Evolutionary conservation across 208 protist genomes (phyloP).

Genomic region (Leptomonas seymouri): DNA sequence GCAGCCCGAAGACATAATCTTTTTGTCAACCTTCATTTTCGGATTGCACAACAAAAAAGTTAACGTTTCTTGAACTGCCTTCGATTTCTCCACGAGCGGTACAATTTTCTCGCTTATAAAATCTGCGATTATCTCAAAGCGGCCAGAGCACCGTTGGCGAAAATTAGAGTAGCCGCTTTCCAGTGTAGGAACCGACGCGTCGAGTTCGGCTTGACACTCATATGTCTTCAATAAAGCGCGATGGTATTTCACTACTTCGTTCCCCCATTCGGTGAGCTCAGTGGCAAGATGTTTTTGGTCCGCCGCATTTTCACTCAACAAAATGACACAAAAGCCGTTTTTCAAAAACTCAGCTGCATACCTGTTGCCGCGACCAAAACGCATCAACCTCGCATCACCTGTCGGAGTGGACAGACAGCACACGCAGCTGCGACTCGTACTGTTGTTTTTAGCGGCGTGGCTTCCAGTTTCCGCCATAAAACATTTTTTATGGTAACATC

Average conservation of each 20-base stretch:
- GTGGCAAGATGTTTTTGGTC: conserved; percentile 18
- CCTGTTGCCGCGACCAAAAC: conserved; percentile 19
- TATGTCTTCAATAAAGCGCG: conserved; percentile 43
- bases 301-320: conserved; percentile 18
- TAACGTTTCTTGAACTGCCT: conserved; percentile 40
- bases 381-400: background rate
- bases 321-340: conserved; percentile 60
- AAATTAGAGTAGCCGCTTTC: conserved; percentile 72
- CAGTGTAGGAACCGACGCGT: conserved; percentile 33
- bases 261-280: conserved; percentile 34
- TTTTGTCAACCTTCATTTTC: conserved; percentile 22
- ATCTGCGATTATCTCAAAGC: conserved; percentile 64
- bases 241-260: conserved; percentile 42
- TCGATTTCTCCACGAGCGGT: conserved; percentile 39
- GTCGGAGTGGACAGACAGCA: conserved; percentile 52
- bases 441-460: background rate
- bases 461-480: conserved; percentile 57
- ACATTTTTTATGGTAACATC: conserved; percentile 47
- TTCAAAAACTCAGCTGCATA: conserved; percentile 46
- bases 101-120: conserved; percentile 50
- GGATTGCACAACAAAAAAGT: conserved; percentile 27
- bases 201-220: conserved; percentile 38
- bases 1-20: conserved; percentile 62
- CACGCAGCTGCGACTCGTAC: conserved; percentile 31
- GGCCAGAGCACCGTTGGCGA: conserved; percentile 52